Evolutionary conservation across 139 green algal genomes (phyloP).

Genomic region (Coelastrella sp.): DNA sequence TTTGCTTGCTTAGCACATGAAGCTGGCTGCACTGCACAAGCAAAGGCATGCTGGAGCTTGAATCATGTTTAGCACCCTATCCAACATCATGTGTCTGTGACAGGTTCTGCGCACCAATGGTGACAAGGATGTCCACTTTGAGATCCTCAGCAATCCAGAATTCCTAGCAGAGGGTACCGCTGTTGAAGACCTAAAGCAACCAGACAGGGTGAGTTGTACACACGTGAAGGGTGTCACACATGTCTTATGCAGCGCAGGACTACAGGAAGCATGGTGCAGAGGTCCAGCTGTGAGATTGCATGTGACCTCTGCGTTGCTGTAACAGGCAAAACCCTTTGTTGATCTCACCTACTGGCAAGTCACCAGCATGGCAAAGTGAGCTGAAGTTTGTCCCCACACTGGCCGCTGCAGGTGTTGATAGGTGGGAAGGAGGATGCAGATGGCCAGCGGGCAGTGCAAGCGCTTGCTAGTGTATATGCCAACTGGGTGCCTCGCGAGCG

Average conservation of each 20-base stretch:
- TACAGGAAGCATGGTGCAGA: too few relatives aligned
- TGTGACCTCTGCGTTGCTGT: not conserved
- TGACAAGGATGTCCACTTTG: conserved; percentile 83
- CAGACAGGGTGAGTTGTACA: conserved; percentile 45
- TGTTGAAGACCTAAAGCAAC: conserved; percentile 18
- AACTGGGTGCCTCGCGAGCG: conserved; percentile 96
- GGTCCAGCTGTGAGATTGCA: not conserved
- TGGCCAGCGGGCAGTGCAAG: conserved; percentile 59
- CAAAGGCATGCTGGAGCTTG: not conserved
- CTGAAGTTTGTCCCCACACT: not conserved
- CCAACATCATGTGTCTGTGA: not conserved
- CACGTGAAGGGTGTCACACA: too few relatives aligned
- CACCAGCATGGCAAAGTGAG: too few relatives aligned
- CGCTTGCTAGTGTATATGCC: conserved; percentile 90
- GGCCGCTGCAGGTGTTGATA: conserved; percentile 46
- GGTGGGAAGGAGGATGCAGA: conserved; percentile 59
- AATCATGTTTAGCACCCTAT: not conserved
- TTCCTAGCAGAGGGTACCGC: conserved; percentile 88
- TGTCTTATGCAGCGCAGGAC: too few relatives aligned
- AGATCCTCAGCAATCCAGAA: conserved; percentile 97
- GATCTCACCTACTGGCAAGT: too few relatives aligned
- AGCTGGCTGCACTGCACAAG: not conserved
- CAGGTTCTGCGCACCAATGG: conserved; percentile 84
- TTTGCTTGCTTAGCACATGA: too few relatives aligned
- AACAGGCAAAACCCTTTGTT: too few relatives aligned